Percentiles rank a stretch among this genome's conserved stretches.
These are phyloP conservation scores for Colletotrichum sp. DNA, from an alignment of 2,329 filamentous ascomycete species.

Conservation along the genomic window DNA sequence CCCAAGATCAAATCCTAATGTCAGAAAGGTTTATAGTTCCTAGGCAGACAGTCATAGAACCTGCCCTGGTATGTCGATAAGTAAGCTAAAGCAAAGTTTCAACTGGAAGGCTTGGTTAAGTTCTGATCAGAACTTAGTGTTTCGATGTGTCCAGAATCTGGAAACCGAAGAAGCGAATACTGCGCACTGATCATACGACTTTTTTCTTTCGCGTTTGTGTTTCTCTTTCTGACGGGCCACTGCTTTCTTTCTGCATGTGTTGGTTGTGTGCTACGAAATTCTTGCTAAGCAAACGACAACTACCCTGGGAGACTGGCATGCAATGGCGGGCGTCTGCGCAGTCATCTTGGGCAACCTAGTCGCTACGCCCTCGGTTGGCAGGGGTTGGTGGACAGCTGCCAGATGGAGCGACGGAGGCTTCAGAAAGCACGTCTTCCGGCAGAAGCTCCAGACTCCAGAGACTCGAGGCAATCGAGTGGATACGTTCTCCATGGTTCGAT, in stretches of 20 bases:
- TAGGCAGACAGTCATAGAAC: not conserved
- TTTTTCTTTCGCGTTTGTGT: not conserved
- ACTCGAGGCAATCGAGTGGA: not conserved
- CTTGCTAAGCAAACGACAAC: not conserved
- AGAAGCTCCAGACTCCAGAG: not conserved
- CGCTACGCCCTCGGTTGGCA: not conserved
- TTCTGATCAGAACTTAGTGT: not conserved
- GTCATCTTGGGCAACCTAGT: not conserved
- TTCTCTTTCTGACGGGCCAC: not conserved
- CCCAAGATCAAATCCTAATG: not conserved
- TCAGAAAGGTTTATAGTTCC: not conserved
- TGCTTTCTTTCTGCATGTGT: not conserved
- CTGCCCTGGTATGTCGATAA: not conserved
- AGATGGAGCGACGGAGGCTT: not conserved
- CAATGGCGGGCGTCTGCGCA: not conserved
- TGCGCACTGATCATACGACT: not conserved
- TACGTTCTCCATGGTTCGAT: not conserved
- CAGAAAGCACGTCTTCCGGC: not conserved
- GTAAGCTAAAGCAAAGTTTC: not conserved
- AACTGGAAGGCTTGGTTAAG: not conserved
- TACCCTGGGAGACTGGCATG: not conserved
- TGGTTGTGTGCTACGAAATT: not conserved
- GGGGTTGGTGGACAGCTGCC: not conserved
- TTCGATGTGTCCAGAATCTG: not conserved
- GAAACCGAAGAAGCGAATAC: not conserved